Evolutionary conservation across 1,284 basidiomycete genomes (phyloP).

Genomic region (Microbotryum saponariae): DNA sequence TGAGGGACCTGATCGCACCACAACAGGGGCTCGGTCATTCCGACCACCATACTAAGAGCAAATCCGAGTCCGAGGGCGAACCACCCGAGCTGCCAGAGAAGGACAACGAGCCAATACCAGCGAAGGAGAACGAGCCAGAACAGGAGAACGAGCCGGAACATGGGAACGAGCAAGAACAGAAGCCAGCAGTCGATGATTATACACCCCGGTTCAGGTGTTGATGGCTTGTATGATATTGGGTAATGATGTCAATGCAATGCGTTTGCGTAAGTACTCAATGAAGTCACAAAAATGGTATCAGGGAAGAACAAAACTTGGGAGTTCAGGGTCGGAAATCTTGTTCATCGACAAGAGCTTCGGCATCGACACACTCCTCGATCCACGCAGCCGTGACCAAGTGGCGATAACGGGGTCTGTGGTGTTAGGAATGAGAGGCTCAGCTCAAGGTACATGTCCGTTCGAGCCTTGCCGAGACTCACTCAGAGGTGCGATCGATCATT

Average conservation of each 20-base stretch:
- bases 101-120: background rate
- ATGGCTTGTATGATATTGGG: too few species aligned
- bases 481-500: conserved; percentile 9
- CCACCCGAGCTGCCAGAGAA: background rate
- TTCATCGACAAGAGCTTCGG: conserved; percentile 14
- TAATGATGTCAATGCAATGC: too few species aligned
- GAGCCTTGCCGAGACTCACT: conserved; percentile 1
- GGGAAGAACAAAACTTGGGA: too few species aligned
- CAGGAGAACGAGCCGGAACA: background rate
- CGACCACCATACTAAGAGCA: conserved; percentile 46
- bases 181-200: conserved; percentile 10
- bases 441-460: background rate
- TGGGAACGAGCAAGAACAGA: background rate
- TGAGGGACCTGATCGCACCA: conserved; percentile 72
- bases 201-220: conserved; percentile 13
- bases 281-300: too few species aligned
- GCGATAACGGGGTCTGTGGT: conserved; percentile 28
- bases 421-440: background rate
- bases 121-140: background rate
- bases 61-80: background rate
- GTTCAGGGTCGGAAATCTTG: conserved; percentile 15
- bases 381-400: conserved; percentile 27
- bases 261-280: too few species aligned
- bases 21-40: conserved; percentile 73
- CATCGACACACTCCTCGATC: conserved; percentile 25